Conservation (phyloP, 164 flowering plant species). For the Akebia trifoliata region DNA sequence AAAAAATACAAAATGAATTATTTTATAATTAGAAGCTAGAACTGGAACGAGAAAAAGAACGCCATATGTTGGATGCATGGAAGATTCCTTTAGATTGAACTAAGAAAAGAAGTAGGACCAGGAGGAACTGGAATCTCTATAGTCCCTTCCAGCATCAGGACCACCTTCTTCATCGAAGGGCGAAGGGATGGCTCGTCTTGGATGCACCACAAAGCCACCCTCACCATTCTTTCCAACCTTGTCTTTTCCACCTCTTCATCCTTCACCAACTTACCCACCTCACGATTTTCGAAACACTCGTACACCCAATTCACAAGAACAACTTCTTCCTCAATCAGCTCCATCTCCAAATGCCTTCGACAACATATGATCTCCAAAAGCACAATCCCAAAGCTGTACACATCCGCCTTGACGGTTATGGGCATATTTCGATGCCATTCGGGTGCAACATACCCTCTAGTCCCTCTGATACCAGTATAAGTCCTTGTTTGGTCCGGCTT, state of each 20-base stretch:
- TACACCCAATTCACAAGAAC: conserved; percentile 19
- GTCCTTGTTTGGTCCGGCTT: conserved; percentile 24
- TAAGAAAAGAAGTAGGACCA: too few relatives aligned
- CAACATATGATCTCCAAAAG: conserved; percentile 27
- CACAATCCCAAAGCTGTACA: conserved; percentile 35
- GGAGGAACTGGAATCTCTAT: too few relatives aligned
- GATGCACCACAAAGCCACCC: too few relatives aligned
- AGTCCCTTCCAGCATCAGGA: too few relatives aligned
- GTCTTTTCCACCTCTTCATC: conserved; percentile 4
- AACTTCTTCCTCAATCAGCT: conserved; percentile 12
- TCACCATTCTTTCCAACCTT: too few relatives aligned
- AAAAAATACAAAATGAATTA: too few relatives aligned
- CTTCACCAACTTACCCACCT: conserved; percentile 14
- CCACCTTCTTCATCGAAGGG: too few relatives aligned
- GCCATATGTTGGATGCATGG: too few relatives aligned
- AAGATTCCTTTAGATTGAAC: too few relatives aligned
- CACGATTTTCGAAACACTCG: conserved; percentile 12
- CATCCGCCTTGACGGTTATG: conserved; percentile 30
- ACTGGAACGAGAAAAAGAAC: too few relatives aligned
- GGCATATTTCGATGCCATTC: conserved; percentile 30
- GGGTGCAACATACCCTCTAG: conserved; percentile 32
- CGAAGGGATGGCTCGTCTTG: too few relatives aligned
- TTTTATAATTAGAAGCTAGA: too few relatives aligned
- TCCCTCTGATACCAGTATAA: conserved; percentile 20
- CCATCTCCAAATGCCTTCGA: conserved; percentile 23